These are phyloP conservation scores for Hysterangium stoloniferum DNA, from an alignment of 768 basidiomycete genomes.

Conservation along the genomic window DNA sequence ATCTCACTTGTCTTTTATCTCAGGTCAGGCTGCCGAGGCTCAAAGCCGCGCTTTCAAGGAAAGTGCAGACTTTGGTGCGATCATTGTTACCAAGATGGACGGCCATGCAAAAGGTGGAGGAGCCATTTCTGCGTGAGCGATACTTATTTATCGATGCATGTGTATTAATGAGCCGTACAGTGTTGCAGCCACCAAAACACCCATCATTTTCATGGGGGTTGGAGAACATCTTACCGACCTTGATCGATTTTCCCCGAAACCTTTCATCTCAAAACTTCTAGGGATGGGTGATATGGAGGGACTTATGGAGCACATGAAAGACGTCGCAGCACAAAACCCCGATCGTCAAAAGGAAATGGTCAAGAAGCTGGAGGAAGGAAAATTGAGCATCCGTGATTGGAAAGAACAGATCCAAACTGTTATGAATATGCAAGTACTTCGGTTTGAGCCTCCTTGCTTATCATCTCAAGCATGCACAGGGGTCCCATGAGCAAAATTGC, in stretches of 20 bases:
- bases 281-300: slow-evolving; percentile 97
- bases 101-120: slow-evolving; percentile 99
- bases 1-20: not conserved
- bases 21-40: slow-evolving; percentile 95
- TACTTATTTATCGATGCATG: not conserved
- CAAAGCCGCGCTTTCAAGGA: slow-evolving; percentile 98
- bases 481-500: slow-evolving; percentile 99
- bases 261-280: slow-evolving; percentile 93
- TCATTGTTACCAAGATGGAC: slow-evolving; percentile 99
- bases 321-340: slow-evolving; percentile 85
- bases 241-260: slow-evolving; percentile 90
- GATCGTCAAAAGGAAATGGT: slow-evolving; percentile 98
- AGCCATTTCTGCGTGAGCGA: slow-evolving; percentile 91
- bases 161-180: slow-evolving; percentile 31
- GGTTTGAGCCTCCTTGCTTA: slow-evolving; percentile 11
- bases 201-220: slow-evolving; percentile 96
- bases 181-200: slow-evolving; percentile 97
- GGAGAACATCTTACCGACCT: slow-evolving; percentile 98
- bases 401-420: slow-evolving; percentile 95
- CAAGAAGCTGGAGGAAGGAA: slow-evolving; percentile 95
- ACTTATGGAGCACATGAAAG: slow-evolving; percentile 98
- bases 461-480: slow-evolving; percentile 38
- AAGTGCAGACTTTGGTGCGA: slow-evolving; percentile 94
- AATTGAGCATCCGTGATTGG: slow-evolving; percentile 95
- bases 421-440: slow-evolving; percentile 82